Conservation (phyloP, 768 basidiomycete species). For the Trametes maxima region DNA sequence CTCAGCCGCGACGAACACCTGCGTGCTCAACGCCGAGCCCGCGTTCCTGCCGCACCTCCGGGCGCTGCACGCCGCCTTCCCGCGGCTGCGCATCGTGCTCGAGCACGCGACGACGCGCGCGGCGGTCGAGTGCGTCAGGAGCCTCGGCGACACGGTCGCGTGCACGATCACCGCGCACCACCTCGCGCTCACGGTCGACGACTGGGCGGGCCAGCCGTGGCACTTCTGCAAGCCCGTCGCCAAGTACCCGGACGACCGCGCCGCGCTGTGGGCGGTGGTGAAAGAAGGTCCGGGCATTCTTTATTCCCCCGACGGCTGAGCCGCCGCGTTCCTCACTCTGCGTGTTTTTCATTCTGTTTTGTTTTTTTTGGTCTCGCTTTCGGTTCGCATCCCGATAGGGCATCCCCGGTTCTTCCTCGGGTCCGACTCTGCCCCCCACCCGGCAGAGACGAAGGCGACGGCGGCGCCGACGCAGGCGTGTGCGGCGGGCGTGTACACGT, state of each 20-base stretch:
- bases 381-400: slow-evolving; percentile 44
- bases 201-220: slow-evolving; percentile 95
- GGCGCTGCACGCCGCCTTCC: slow-evolving; percentile 81
- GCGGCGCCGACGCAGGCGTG: slow-evolving; percentile 73
- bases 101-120: slow-evolving; percentile 96
- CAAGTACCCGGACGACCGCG: slow-evolving; percentile 90
- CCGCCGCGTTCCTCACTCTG: slow-evolving; percentile 1
- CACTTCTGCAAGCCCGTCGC: slow-evolving; percentile 98
- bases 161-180: slow-evolving; percentile 99
- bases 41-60: slow-evolving; percentile 86
- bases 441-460: slow-evolving; percentile 64
- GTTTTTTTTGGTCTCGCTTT: not conserved
- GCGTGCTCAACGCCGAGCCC: slow-evolving; percentile 91
- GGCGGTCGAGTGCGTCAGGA: slow-evolving; percentile 84
- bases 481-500: slow-evolving; percentile 96
- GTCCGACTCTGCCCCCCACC: slow-evolving; percentile 95
- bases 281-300: slow-evolving; percentile 55
- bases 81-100: slow-evolving; percentile 89
- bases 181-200: slow-evolving; percentile 89
- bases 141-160: slow-evolving; percentile 78
- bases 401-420: slow-evolving; percentile 97
- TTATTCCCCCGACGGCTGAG: not conserved
- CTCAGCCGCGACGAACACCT: slow-evolving; percentile 77
- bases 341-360: not conserved
- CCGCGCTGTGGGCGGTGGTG: slow-evolving; percentile 78